Percentiles rank a stretch among this genome's conserved stretches.
phyloP scores from a whole-genome alignment of 2,329 filamentous ascomycete genomes.

The Aspergillus latus region DNA sequence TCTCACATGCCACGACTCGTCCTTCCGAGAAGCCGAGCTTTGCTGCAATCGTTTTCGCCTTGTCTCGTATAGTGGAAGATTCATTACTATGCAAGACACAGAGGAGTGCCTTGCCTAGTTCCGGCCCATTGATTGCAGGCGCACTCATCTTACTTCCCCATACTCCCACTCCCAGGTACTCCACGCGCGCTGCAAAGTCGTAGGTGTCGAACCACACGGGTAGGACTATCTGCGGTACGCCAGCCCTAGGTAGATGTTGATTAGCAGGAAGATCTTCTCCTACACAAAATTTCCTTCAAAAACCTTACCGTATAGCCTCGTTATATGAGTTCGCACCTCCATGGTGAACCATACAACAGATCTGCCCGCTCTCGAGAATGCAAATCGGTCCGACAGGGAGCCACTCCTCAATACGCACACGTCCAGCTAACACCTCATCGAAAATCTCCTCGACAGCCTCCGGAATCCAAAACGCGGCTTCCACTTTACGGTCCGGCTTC shows the following conservation, averaged over 20 bases:
- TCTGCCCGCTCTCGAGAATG: slow-evolving; percentile 37
- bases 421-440: slow-evolving; percentile 15
- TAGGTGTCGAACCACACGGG: slow-evolving; percentile 51
- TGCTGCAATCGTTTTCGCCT: slow-evolving; percentile 13
- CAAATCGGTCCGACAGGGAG: slow-evolving; percentile 38
- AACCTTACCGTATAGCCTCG: slow-evolving; percentile 46
- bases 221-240: slow-evolving; percentile 49
- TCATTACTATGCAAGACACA: slow-evolving; percentile 16
- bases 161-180: slow-evolving; percentile 46
- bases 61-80: slow-evolving; percentile 5
- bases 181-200: slow-evolving; percentile 46
- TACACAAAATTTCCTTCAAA: background rate
- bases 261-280: slow-evolving; percentile 3
- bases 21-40: slow-evolving; percentile 18
- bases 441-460: background rate
- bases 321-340: slow-evolving; percentile 52
- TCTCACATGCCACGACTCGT: slow-evolving; percentile 25
- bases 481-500: background rate
- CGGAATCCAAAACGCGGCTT: background rate
- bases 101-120: slow-evolving; percentile 29
- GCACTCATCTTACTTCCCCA: slow-evolving; percentile 40
- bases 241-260: slow-evolving; percentile 33
- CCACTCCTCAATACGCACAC: slow-evolving; percentile 45
- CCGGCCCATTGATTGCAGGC: slow-evolving; percentile 30
- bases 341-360: slow-evolving; percentile 48